Percentiles rank a stretch among this genome's conserved stretches.
phyloP scores from a whole-genome alignment of 2,329 filamentous ascomycete genomes.

The Apiospora pterosperma region DNA sequence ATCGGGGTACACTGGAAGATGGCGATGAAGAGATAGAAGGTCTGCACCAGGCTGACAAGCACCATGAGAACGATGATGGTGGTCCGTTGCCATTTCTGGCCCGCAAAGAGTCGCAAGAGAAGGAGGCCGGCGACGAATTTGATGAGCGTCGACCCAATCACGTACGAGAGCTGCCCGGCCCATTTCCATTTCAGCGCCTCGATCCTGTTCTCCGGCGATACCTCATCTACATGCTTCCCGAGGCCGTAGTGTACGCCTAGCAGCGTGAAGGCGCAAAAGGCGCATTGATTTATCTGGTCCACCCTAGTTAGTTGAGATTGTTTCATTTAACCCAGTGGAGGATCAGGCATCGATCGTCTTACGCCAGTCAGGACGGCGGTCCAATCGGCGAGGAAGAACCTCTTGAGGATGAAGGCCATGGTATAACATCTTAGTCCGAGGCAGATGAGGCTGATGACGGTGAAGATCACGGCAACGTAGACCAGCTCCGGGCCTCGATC shows the following conservation, averaged over 20 bases:
- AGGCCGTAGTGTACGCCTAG: slow-evolving; percentile 10
- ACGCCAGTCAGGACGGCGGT: slow-evolving; percentile 7
- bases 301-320: neutral
- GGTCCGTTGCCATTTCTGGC: slow-evolving; percentile 7
- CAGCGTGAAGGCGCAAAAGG: slow-evolving; percentile 6
- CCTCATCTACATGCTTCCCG: slow-evolving; percentile 7
- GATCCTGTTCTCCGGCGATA: neutral
- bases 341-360: neutral
- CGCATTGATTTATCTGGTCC: slow-evolving; percentile 1
- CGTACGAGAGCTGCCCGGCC: slow-evolving; percentile 7
- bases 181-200: slow-evolving; percentile 9
- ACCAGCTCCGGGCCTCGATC: slow-evolving; percentile 13
- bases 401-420: slow-evolving; percentile 38
- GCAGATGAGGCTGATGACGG: slow-evolving; percentile 39
- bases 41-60: neutral
- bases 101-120: slow-evolving; percentile 5
- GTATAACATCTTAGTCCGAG: slow-evolving; percentile 42
- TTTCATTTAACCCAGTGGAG: neutral
- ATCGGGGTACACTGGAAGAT: slow-evolving; percentile 9
- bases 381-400: slow-evolving; percentile 14
- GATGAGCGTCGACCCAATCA: slow-evolving; percentile 6
- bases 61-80: slow-evolving; percentile 6
- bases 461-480: slow-evolving; percentile 28
- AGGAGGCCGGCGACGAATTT: slow-evolving; percentile 9
- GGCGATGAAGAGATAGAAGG: slow-evolving; percentile 8